Conservation (phyloP, 2,329 filamentous ascomycete genomes). For the Dothideomycetes sp. region DNA sequence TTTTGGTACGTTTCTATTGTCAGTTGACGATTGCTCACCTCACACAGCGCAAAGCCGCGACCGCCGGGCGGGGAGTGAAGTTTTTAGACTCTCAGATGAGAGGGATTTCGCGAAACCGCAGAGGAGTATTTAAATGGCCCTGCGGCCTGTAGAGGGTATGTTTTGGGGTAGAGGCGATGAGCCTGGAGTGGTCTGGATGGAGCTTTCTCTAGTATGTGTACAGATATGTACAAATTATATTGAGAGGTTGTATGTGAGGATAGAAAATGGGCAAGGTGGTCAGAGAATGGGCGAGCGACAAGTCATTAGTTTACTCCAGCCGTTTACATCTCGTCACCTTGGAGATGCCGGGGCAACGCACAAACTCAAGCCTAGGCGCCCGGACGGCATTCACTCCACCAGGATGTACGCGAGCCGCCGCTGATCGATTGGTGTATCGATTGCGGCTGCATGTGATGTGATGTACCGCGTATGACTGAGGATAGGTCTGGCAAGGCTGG, state of each 20-base stretch:
- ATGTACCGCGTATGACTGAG: background rate
- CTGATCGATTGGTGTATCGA: background rate
- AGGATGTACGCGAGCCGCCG: background rate
- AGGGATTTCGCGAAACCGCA: constrained; percentile 2
- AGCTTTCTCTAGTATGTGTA: background rate
- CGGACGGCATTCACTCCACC: background rate
- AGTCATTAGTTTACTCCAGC: background rate
- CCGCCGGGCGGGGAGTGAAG: constrained; percentile 52
- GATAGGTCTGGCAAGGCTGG: too few species aligned
- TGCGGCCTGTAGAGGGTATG: constrained; percentile 1
- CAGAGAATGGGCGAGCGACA: background rate
- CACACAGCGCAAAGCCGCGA: constrained; percentile 74
- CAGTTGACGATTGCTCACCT: constrained; percentile 51
- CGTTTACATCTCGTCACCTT: background rate
- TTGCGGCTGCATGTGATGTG: background rate
- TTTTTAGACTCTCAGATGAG: constrained; percentile 6
- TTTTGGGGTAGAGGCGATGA: constrained; percentile 2
- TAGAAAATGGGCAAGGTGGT: background rate
- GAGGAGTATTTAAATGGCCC: constrained; percentile 3
- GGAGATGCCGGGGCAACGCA: background rate
- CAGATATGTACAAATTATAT: background rate
- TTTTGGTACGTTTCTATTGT: constrained; percentile 28
- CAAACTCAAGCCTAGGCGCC: background rate
- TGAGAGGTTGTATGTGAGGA: background rate
- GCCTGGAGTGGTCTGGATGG: background rate